phyloP scores from a whole-genome alignment of 371 early-diverging fungal genomes.

The Umbelopsis sp. region DNA sequence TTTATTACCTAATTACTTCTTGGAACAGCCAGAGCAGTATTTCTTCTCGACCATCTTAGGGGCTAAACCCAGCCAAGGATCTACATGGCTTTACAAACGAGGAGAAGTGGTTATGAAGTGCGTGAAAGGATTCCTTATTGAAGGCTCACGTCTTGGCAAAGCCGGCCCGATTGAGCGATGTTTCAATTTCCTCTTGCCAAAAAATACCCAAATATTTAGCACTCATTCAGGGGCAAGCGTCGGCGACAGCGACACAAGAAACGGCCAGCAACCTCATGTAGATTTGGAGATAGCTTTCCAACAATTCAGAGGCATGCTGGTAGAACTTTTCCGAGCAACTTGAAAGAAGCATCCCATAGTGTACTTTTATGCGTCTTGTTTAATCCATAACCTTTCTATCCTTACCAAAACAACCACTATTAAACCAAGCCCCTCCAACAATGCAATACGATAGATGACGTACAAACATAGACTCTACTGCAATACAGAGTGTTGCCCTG shows the following conservation, averaged over 20 bases:
- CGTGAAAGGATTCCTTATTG: conserved; percentile 66
- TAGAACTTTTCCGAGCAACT: conserved; percentile 44
- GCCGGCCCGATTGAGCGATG: conserved; percentile 37
- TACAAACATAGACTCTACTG: not conserved
- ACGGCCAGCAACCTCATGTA: conserved; percentile 25
- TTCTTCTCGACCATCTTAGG: conserved; percentile 26
- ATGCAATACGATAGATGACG: not conserved
- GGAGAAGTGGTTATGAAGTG: conserved; percentile 65
- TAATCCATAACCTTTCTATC: not conserved
- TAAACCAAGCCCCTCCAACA: not conserved
- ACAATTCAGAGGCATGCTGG: conserved; percentile 41
- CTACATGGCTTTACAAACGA: conserved; percentile 49
- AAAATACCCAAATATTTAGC: conserved; percentile 9
- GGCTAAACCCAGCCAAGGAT: conserved; percentile 24
- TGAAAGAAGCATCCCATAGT: conserved; percentile 19
- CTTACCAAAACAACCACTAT: not conserved
- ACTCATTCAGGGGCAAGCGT: conserved; percentile 10
- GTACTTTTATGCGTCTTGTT: not conserved
- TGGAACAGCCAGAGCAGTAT: conserved; percentile 38
- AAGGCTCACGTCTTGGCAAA: conserved; percentile 52
- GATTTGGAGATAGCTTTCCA: conserved; percentile 42
- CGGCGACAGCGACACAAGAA: not conserved
- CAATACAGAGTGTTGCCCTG: no score
- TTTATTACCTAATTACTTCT: conserved; percentile 61
- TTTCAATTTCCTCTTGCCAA: conserved; percentile 52